phyloP scores from a whole-genome alignment of 2,329 filamentous ascomycete genomes.

The Penicillium sp. region DNA sequence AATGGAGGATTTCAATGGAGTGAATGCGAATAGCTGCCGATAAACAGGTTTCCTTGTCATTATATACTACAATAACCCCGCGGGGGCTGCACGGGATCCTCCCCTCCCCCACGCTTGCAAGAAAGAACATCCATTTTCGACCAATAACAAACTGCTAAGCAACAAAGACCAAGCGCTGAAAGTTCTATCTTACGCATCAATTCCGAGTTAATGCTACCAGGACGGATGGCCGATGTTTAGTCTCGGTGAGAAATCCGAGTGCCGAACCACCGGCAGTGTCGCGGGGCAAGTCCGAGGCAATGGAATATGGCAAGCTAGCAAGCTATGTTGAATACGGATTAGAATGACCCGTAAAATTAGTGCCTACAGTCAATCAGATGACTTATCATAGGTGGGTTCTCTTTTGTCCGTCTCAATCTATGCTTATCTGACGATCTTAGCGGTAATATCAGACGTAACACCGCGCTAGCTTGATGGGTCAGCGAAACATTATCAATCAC shows the following conservation, averaged over 20 bases:
- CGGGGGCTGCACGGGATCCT: conserved; percentile 11
- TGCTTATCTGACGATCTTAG: background rate
- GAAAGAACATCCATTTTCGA: background rate
- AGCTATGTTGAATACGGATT: background rate
- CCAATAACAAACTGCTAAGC: background rate
- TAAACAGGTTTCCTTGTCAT: background rate
- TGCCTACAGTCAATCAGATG: background rate
- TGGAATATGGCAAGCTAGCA: background rate
- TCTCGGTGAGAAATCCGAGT: conserved; percentile 32
- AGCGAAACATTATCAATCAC: background rate
- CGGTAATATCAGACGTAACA: background rate
- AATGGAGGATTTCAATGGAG: background rate
- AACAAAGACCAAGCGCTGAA: background rate
- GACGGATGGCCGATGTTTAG: background rate
- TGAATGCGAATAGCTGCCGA: background rate
- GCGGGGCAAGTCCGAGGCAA: conserved; percentile 35
- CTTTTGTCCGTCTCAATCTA: background rate
- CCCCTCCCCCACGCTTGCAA: conserved; percentile 14
- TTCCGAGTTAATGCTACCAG: conserved; percentile 22
- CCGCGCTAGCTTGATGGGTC: background rate
- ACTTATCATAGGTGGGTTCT: background rate
- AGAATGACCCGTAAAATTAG: background rate
- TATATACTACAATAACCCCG: conserved; percentile 16
- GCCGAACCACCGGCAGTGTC: conserved; percentile 15
- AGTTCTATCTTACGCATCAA: conserved; percentile 22